A percentile compares a stretch with the other conserved stretches of the same genome.
phyloP scores from a whole-genome alignment of 306 rosid genomes.

The Casuarina glauca region DNA sequence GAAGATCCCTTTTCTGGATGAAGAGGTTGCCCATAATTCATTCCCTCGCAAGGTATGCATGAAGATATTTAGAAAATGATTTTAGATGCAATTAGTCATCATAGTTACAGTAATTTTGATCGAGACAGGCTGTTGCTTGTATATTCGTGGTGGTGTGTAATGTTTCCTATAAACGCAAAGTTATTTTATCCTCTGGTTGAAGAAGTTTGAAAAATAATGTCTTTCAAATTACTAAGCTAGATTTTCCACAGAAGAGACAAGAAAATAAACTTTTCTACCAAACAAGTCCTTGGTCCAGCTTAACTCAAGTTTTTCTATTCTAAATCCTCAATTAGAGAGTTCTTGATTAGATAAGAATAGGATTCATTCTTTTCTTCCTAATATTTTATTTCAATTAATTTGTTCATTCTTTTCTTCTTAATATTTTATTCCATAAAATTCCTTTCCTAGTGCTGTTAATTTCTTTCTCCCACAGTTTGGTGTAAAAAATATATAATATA shows the following conservation, averaged over 20 bases:
- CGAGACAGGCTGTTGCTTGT: neutral
- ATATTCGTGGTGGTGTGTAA: neutral
- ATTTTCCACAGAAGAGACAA: neutral
- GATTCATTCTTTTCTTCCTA: neutral
- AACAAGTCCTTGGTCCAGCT: neutral
- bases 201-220: neutral
- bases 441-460: neutral
- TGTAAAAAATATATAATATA: neutral
- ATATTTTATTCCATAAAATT: neutral
- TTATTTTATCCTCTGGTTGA: neutral
- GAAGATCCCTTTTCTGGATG: constrained; percentile 88
- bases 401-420: neutral
- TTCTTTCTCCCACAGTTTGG: neutral
- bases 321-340: neutral
- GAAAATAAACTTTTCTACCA: neutral
- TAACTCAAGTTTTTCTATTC: neutral
- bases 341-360: neutral
- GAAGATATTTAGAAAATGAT: constrained; percentile 20
- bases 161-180: neutral
- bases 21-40: constrained; percentile 71
- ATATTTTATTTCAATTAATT: neutral
- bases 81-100: constrained; percentile 5
- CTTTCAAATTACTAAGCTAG: neutral
- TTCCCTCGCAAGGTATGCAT: constrained; percentile 79
- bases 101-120: neutral